Conservation (phyloP, 805 yeast species). For the Metschnikowia lunata region DNA sequence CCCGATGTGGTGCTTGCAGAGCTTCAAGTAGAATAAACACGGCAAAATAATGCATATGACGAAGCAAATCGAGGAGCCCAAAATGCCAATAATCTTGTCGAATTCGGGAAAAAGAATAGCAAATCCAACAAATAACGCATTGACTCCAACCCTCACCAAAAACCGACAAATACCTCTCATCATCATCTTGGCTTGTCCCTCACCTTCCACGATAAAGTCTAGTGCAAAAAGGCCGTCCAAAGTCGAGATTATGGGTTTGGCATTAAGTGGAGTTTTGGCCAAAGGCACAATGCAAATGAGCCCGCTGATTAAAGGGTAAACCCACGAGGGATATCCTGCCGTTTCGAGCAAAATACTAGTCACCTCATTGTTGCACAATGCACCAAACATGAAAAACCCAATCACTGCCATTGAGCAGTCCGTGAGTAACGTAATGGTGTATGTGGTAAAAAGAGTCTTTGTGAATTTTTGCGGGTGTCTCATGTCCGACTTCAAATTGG, state of each 20-base stretch:
- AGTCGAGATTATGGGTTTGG: conserved; percentile 75
- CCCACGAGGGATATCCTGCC: conserved; percentile 47
- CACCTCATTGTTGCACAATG: conserved; percentile 46
- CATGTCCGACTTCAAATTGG: conserved; percentile 70
- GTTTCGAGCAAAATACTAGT: conserved; percentile 45
- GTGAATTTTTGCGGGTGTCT: conserved; percentile 56
- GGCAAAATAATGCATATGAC: conserved; percentile 78
- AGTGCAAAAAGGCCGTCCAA: conserved; percentile 51
- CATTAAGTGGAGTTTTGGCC: conserved; percentile 79
- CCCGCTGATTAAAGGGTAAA: conserved; percentile 50
- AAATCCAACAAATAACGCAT: conserved; percentile 50
- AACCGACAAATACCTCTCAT: conserved; percentile 15
- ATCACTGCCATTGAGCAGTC: conserved; percentile 61
- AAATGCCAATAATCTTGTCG: conserved; percentile 73
- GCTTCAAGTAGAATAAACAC: conserved; percentile 53
- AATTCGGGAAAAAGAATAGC: conserved; percentile 72
- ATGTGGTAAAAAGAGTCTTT: conserved; percentile 52
- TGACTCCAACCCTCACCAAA: conserved; percentile 40
- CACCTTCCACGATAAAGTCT: conserved; percentile 16
- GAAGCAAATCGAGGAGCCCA: conserved; percentile 80
- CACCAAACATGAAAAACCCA: conserved; percentile 62
- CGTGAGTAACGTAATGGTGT: conserved; percentile 53
- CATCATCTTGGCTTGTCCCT: conserved; percentile 1
- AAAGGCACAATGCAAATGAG: conserved; percentile 79
- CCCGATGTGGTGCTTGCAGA: conserved; percentile 17